These are phyloP conservation scores for Naganishia cerealis DNA, from an alignment of 1,284 basidiomycete genomes.

Conservation along the genomic window DNA sequence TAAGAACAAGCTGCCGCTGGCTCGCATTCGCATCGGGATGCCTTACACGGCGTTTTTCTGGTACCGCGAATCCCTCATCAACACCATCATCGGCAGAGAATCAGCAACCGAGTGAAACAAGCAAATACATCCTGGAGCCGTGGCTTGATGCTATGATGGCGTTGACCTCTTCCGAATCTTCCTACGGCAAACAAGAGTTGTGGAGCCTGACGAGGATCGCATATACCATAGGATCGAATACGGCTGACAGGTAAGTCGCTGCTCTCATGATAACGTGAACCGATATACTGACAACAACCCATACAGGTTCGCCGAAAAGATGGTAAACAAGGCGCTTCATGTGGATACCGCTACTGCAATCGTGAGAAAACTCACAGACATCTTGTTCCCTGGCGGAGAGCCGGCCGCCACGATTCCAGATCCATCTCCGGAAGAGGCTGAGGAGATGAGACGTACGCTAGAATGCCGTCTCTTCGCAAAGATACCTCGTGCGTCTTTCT, in stretches of 20 bases:
- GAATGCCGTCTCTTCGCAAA: slow-evolving; percentile 38
- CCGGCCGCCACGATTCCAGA: slow-evolving; percentile 46
- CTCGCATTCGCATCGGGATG: not conserved
- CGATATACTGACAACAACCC: not conserved
- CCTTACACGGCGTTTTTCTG: not conserved
- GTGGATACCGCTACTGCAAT: not conserved
- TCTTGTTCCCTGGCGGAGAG: slow-evolving; percentile 47
- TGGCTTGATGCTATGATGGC: slow-evolving; percentile 14
- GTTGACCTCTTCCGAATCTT: not conserved
- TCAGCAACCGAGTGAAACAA: not conserved
- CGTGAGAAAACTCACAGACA: slow-evolving; percentile 38
- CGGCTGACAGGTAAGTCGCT: slow-evolving; percentile 4
- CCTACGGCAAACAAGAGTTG: slow-evolving; percentile 5
- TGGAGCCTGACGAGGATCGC: slow-evolving; percentile 6
- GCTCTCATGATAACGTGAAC: not conserved
- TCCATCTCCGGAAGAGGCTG: slow-evolving; percentile 44
- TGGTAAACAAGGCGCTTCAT: not conserved
- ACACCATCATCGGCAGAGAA: not conserved
- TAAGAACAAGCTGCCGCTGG: not conserved
- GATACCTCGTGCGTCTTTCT: slow-evolving; percentile 39
- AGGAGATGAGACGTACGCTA: slow-evolving; percentile 32
- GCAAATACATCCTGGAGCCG: slow-evolving; percentile 2
- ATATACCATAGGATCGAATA: not conserved
- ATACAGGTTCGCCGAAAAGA: not conserved
- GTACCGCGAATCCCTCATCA: not conserved